Evolutionary conservation across 352 stramenopile species (phyloP).

Genomic region (Globisporangium paroecandrum): DNA sequence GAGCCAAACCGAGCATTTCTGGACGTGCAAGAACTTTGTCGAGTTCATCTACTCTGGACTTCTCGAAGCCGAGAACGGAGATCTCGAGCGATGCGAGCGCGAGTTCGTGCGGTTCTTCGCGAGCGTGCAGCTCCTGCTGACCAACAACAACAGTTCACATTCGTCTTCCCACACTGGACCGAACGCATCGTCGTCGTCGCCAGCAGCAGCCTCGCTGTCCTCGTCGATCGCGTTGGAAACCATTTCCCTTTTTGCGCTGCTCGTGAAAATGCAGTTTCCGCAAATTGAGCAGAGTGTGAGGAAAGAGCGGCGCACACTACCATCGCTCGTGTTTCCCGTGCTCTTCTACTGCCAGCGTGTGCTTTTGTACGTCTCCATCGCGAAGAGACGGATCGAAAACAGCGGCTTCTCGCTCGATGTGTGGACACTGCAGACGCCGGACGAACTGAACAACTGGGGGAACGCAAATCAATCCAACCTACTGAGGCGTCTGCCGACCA

Average conservation of each 20-base stretch:
- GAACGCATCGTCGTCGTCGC: background rate
- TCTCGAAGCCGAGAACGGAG: conserved; percentile 22
- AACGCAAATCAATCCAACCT: background rate
- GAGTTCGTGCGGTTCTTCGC: conserved; percentile 37
- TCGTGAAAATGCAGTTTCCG: conserved; percentile 26
- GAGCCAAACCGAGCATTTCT: conserved; percentile 14
- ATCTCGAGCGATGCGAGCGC: conserved; percentile 24
- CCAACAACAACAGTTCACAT: conserved; percentile 13
- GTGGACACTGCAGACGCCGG: conserved; percentile 17
- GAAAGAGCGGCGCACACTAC: conserved; percentile 9
- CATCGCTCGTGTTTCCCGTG: conserved; percentile 24
- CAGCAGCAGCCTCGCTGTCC: background rate
- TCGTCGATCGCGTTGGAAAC: conserved; percentile 6
- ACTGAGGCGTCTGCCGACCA: background rate
- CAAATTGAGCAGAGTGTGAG: background rate
- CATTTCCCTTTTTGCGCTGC: conserved; percentile 28
- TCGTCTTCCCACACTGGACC: background rate
- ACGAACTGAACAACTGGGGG: conserved; percentile 19
- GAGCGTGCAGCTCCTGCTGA: conserved; percentile 32
- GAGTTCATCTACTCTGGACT: conserved; percentile 31
- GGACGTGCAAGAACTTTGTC: conserved; percentile 27
- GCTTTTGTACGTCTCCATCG: conserved; percentile 32
- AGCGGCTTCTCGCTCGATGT: conserved; percentile 25
- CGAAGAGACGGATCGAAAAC: conserved; percentile 33
- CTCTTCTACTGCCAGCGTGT: conserved; percentile 37